These are phyloP conservation scores for Pilaira anomala DNA, from an alignment of 192 early-diverging fungal species.

Conservation along the genomic window DNA sequence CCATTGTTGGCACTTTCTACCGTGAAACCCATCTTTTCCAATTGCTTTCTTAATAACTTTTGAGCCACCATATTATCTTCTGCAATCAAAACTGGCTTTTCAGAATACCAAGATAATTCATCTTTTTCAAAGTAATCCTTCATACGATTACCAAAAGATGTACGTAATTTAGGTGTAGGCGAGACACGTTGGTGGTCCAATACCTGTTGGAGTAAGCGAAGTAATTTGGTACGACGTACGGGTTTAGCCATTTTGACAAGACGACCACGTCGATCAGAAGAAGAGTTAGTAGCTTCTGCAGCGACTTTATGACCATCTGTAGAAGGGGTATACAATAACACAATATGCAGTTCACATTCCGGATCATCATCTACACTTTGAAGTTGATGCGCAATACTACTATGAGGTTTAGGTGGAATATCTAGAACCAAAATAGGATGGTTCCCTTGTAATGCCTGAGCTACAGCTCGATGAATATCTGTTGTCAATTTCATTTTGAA, in stretches of 20 bases:
- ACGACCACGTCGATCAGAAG: slow-evolving; percentile 20
- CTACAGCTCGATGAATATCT: slow-evolving; percentile 20
- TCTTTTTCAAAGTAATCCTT: slow-evolving; percentile 37
- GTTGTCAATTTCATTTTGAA: slow-evolving; percentile 18
- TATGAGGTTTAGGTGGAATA: slow-evolving; percentile 18
- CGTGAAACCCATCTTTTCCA: slow-evolving; percentile 42
- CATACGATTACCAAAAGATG: slow-evolving; percentile 29
- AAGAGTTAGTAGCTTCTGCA: slow-evolving; percentile 19
- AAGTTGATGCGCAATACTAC: slow-evolving; percentile 18
- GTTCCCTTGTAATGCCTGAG: slow-evolving; percentile 20
- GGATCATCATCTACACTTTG: slow-evolving; percentile 26
- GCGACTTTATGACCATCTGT: slow-evolving; percentile 29
- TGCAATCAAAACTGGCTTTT: slow-evolving; percentile 46
- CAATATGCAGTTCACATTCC: slow-evolving; percentile 28
- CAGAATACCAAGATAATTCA: slow-evolving; percentile 35
- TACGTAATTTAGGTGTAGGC: slow-evolving; percentile 19
- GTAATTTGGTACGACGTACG: slow-evolving; percentile 42
- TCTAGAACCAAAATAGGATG: slow-evolving; percentile 24
- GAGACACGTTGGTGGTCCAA: slow-evolving; percentile 23
- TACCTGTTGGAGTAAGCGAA: slow-evolving; percentile 41
- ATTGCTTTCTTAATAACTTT: slow-evolving; percentile 40
- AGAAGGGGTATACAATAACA: slow-evolving; percentile 23
- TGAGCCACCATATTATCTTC: slow-evolving; percentile 50
- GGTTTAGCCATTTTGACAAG: slow-evolving; percentile 41
- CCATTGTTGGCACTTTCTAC: slow-evolving; percentile 50